A percentile compares a stretch with the other conserved stretches of the same genome.
Evolutionary conservation across 2,329 filamentous ascomycete genomes (phyloP).

Genomic region (Beauveria caledonica): DNA sequence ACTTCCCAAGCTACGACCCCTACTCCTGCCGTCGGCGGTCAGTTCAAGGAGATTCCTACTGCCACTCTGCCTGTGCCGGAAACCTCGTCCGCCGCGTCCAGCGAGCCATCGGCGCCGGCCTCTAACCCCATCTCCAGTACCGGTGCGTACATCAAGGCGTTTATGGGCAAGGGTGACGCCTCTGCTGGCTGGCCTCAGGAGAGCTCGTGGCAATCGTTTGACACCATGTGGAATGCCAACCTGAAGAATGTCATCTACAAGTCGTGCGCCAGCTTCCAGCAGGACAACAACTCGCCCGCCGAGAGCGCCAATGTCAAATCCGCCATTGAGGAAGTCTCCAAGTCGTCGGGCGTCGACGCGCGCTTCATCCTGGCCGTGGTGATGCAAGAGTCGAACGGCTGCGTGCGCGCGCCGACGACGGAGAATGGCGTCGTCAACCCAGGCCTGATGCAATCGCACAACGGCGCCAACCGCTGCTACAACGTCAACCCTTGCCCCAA

Average conservation of each 20-base stretch:
- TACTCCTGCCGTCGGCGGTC: background rate
- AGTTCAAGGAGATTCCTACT: constrained; percentile 1
- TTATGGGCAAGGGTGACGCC: constrained; percentile 21
- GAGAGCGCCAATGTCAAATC: constrained; percentile 20
- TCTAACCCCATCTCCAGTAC: background rate
- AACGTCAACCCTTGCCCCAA: constrained; percentile 21
- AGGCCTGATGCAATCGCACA: constrained; percentile 32
- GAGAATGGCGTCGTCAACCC: constrained; percentile 33
- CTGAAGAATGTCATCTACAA: constrained; percentile 15
- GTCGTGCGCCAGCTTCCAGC: constrained; percentile 12
- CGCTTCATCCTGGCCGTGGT: constrained; percentile 36
- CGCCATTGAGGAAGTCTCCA: constrained; percentile 25
- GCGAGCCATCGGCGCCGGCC: background rate
- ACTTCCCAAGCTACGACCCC: background rate
- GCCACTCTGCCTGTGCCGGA: background rate
- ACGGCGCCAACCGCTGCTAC: constrained; percentile 28
- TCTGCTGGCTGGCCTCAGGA: constrained; percentile 22
- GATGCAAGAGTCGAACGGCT: constrained; percentile 37
- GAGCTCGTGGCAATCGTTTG: constrained; percentile 21
- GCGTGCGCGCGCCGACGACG: constrained; percentile 33
- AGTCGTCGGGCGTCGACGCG: constrained; percentile 23
- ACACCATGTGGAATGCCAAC: constrained; percentile 19
- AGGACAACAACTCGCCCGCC: constrained; percentile 15
- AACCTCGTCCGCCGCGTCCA: background rate
- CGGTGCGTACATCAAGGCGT: constrained; percentile 17